Conservation (phyloP, 2,329 filamentous ascomycete genomes). For the Pleurostoma richardsiae region DNA sequence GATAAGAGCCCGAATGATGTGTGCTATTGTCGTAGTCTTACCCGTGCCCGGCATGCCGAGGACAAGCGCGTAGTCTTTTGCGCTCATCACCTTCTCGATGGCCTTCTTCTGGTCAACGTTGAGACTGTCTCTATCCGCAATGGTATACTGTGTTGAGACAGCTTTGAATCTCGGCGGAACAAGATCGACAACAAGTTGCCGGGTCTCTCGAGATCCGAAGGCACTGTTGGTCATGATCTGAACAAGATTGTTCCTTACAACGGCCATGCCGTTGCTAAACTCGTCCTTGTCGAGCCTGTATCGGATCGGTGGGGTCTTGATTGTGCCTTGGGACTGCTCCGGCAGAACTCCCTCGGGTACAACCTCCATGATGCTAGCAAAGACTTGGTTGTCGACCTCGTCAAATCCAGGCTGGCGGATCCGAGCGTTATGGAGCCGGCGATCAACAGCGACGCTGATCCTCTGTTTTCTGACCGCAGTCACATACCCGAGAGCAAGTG, state of each 20-base stretch:
- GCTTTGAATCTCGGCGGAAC: conserved; percentile 68
- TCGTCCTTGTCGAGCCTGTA: conserved; percentile 97
- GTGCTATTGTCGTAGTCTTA: conserved; percentile 96
- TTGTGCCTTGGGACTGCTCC: conserved; percentile 45
- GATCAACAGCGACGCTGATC: conserved; percentile 86
- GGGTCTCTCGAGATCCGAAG: conserved; percentile 66
- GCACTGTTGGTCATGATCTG: conserved; percentile 82
- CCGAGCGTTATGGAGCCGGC: conserved; percentile 81
- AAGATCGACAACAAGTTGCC: conserved; percentile 76
- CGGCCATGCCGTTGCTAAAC: conserved; percentile 96
- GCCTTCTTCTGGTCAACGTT: conserved; percentile 85
- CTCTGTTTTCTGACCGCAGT: conserved; percentile 68
- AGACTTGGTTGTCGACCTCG: conserved; percentile 72
- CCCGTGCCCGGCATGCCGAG: conserved; percentile 97
- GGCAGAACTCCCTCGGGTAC: conserved; percentile 48
- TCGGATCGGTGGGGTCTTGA: conserved; percentile 50
- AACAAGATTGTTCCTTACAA: conserved; percentile 87
- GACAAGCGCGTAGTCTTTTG: conserved; percentile 92
- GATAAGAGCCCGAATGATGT: conserved; percentile 88
- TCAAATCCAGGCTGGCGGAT: conserved; percentile 74
- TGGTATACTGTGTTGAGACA: conserved; percentile 55
- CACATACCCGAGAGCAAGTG: conserved; percentile 87
- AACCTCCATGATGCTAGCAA: conserved; percentile 88
- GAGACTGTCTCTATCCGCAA: conserved; percentile 60
- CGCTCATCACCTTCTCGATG: conserved; percentile 92